Evolutionary conservation across 2,329 filamentous ascomycete species (phyloP).

Genomic region (Pseudogymnoascus sp.): DNA sequence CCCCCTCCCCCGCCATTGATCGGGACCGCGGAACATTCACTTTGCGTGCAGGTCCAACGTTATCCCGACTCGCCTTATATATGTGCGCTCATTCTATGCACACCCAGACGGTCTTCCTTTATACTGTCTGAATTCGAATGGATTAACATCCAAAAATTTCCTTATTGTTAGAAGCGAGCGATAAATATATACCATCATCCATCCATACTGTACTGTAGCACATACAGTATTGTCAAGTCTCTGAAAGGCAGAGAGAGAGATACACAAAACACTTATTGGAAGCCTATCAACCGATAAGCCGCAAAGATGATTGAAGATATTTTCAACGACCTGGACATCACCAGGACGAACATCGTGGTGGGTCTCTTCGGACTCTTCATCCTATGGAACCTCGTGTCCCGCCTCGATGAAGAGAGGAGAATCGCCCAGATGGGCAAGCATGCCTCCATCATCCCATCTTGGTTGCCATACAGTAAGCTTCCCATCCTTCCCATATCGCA

Average conservation of each 20-base stretch:
- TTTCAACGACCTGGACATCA: background rate
- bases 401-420: slow-evolving; percentile 36
- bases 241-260: background rate
- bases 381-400: slow-evolving; percentile 22
- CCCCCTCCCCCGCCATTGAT: background rate
- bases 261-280: background rate
- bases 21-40: background rate
- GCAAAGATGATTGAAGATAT: slow-evolving; percentile 6
- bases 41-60: slow-evolving; percentile 2
- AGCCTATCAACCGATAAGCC: background rate
- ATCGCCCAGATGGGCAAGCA: slow-evolving; percentile 40
- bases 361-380: background rate
- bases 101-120: background rate
- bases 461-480: slow-evolving; percentile 39
- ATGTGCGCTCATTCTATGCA: background rate
- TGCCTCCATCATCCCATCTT: slow-evolving; percentile 31
- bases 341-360: slow-evolving; percentile 2
- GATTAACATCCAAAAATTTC: background rate
- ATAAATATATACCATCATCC: background rate
- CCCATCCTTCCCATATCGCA: background rate
- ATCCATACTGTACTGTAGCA: too few relatives aligned
- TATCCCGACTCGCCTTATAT: slow-evolving; percentile 2
- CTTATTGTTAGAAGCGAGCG: background rate
- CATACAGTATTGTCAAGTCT: background rate
- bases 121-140: background rate